Percentiles rank a stretch among this genome's conserved stretches.
These are phyloP conservation scores for Leccinellum albellum DNA, from an alignment of 768 basidiomycete genomes.

Conservation along the genomic window DNA sequence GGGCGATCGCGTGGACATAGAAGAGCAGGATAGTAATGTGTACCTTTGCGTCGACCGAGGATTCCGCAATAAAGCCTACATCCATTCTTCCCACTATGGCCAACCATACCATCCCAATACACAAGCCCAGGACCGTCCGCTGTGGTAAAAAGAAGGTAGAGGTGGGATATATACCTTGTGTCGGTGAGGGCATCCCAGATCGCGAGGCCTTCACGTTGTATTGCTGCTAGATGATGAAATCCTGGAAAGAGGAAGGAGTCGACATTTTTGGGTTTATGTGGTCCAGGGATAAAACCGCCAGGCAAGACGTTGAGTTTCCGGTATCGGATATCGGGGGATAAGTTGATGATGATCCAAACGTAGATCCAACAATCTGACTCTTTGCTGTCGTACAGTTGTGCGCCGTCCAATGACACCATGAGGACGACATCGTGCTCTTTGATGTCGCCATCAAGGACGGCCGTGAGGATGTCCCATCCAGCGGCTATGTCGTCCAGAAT, in stretches of 20 bases:
- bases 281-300: constrained; percentile 2
- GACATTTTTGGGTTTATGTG: neutral
- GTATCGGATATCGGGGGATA: constrained; percentile 3
- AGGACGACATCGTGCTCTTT: constrained; percentile 14
- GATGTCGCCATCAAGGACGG: constrained; percentile 3
- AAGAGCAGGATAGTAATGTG: too few relatives aligned
- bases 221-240: neutral
- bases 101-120: constrained; percentile 32
- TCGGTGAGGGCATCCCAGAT: neutral
- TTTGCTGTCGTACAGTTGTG: constrained; percentile 32
- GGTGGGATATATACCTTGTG: too few relatives aligned
- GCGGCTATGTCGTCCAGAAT: too few relatives aligned
- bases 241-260: constrained; percentile 6
- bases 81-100: constrained; percentile 31
- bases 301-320: neutral
- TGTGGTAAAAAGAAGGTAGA: constrained; percentile 1
- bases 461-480: neutral
- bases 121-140: constrained; percentile 30
- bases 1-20: too few relatives aligned
- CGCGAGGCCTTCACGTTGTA: neutral
- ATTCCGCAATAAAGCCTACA: constrained; percentile 34
- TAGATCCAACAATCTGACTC: constrained; percentile 25
- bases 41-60: too few relatives aligned
- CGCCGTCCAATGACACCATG: constrained; percentile 26
- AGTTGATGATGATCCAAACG: constrained; percentile 33